Conservation (phyloP, 1,139 yeast genomes). For the Geotrichum histeridarum region DNA sequence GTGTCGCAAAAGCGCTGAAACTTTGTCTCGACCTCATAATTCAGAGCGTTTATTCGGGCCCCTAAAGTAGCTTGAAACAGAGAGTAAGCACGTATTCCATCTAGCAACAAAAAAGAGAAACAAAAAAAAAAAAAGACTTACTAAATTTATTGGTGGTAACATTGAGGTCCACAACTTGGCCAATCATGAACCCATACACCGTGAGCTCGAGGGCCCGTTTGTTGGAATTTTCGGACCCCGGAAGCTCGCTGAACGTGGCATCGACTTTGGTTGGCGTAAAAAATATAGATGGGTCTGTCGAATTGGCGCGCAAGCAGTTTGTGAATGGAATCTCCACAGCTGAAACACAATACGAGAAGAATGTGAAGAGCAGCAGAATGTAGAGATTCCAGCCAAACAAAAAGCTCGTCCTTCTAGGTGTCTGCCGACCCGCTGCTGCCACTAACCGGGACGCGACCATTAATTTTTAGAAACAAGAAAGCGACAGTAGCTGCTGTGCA, state of each 20-base stretch:
- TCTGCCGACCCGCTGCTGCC: conserved; percentile 12
- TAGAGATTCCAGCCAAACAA: not conserved
- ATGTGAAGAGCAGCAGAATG: not conserved
- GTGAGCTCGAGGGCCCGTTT: conserved; percentile 21
- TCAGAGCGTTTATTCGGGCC: conserved; percentile 26
- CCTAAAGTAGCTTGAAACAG: conserved; percentile 26
- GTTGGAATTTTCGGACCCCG: not conserved
- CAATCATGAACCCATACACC: conserved; percentile 28
- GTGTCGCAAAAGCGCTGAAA: conserved; percentile 32
- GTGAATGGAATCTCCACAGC: conserved; percentile 4
- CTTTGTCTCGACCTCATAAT: conserved; percentile 22
- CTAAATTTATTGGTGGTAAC: conserved; percentile 28
- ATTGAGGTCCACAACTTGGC: conserved; percentile 28
- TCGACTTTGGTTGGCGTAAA: conserved; percentile 12
- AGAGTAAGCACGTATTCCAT: no score
- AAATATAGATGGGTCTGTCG: conserved; percentile 10
- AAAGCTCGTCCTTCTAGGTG: not conserved
- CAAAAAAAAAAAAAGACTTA: not conserved
- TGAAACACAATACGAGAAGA: not conserved
- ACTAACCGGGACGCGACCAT: conserved; percentile 8
- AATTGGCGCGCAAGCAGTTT: not conserved
- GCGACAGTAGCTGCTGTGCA: no score
- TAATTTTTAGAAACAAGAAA: not conserved
- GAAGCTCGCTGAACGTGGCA: not conserved
- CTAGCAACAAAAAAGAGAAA: not conserved